These are phyloP conservation scores for Escallonia herrerae DNA, from an alignment of 129 eudicot genomes.

Conservation along the genomic window DNA sequence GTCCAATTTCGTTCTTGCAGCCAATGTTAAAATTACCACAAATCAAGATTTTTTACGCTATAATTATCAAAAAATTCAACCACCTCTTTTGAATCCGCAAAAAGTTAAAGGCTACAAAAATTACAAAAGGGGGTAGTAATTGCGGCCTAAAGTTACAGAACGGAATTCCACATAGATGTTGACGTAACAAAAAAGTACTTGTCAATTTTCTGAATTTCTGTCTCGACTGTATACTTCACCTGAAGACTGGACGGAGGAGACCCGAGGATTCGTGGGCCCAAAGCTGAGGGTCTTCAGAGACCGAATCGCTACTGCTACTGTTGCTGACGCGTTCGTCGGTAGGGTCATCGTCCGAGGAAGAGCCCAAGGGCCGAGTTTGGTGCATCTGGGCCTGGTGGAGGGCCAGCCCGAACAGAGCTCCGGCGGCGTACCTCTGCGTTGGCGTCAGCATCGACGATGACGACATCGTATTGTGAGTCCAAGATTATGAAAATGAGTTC, in stretches of 20 bases:
- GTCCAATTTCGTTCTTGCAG: too few species aligned
- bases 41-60: too few species aligned
- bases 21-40: too few species aligned
- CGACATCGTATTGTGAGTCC: not conserved
- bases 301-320: slow-evolving; percentile 58
- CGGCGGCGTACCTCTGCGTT: slow-evolving; percentile 84
- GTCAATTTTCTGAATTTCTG: too few species aligned
- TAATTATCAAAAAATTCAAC: too few species aligned
- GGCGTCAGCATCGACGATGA: slow-evolving; percentile 46
- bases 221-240: slow-evolving; percentile 21
- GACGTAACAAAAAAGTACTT: too few species aligned
- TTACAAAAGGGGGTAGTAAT: too few species aligned
- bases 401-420: slow-evolving; percentile 75
- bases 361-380: slow-evolving; percentile 65
- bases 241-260: slow-evolving; percentile 85
- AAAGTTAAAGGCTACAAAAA: too few species aligned
- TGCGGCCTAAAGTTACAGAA: too few species aligned
- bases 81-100: too few species aligned
- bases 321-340: slow-evolving; percentile 29
- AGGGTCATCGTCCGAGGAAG: slow-evolving; percentile 27
- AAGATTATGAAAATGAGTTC: too few species aligned
- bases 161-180: too few species aligned
- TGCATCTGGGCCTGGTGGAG: slow-evolving; percentile 77
- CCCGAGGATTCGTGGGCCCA: slow-evolving; percentile 67
- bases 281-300: slow-evolving; percentile 57